Evolutionary conservation across 768 basidiomycete species (phyloP), one percentile per base, ranked within the genome.

Genomic region (Russula emetica): DNA sequence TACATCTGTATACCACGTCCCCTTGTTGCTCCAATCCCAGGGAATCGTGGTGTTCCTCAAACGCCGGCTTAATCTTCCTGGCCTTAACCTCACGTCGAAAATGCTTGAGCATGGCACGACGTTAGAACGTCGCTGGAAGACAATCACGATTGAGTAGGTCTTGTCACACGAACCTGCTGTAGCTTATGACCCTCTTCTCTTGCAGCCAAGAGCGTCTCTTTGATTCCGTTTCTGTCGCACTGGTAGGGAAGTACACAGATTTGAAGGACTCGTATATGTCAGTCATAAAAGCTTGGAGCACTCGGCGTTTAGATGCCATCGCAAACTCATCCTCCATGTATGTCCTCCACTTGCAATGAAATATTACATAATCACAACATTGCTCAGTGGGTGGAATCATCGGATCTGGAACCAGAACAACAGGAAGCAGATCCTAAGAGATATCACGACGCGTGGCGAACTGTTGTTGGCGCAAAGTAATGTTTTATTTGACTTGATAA

Each of bases 221-320:
- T 73, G 95, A 98, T 70, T 82, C 83, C 10, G 94, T 97, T 51
- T 84, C 83, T 51, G 90, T 99, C 66, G 93, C 88, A 24, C 80
- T 99, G 57, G 95, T 99, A 18, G 96, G 96, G 51, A 99, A 99
- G 77, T 99, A 99, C 78, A 98, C 94, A 14, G 87, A 93, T 68
- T 79, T 98, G 53, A 92, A 94, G 76, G 96, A 99, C 75, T 97
- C 95, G 30, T 99, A 99, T 74, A 98, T 98, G 92, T 94, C 91
- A 32, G 96, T 99, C 61, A 87, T 86, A 71, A 99, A 99, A 79
- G 85, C 97, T 24, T 99, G 40, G 96, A 99, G 75, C 96, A 99
- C 75, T 94, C 95, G 6, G 92, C 95, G 1, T 93, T 98, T 78
- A 85, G 93, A 49, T 90, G 96, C 60, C 90, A 86, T 61, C 79